These are phyloP conservation scores for Dothideomycetes sp. DNA, from an alignment of 2,329 filamentous ascomycete genomes.

Conservation along the genomic window DNA sequence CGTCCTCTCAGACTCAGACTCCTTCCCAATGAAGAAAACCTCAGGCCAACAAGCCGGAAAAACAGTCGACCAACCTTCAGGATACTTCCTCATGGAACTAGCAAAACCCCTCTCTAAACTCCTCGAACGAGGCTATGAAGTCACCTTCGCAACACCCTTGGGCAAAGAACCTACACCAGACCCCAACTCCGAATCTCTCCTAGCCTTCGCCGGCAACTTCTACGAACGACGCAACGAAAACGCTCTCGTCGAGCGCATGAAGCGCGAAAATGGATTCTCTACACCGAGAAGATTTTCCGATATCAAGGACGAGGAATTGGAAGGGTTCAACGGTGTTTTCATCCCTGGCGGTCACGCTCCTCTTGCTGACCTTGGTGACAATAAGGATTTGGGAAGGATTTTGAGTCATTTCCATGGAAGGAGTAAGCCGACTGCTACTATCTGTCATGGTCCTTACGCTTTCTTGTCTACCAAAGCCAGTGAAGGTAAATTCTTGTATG, in stretches of 20 bases:
- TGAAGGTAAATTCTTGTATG: slow-evolving; percentile 33
- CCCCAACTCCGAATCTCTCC: slow-evolving; percentile 33
- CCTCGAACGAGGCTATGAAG: slow-evolving; percentile 32
- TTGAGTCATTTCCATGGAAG: slow-evolving; percentile 32
- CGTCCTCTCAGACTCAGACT: slow-evolving; percentile 35
- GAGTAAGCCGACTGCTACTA: slow-evolving; percentile 36
- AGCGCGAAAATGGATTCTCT: slow-evolving; percentile 35
- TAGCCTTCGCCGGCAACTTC: slow-evolving; percentile 39
- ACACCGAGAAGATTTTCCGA: slow-evolving; percentile 30
- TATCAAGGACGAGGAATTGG: slow-evolving; percentile 33
- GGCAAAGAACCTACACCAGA: slow-evolving; percentile 35
- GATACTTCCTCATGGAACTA: slow-evolving; percentile 33
- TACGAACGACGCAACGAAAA: slow-evolving; percentile 35
- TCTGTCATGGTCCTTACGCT: slow-evolving; percentile 41
- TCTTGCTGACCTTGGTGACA: slow-evolving; percentile 33
- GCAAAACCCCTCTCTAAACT: slow-evolving; percentile 31
- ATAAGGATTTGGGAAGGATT: slow-evolving; percentile 36
- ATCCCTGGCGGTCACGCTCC: slow-evolving; percentile 40
- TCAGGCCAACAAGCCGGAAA: slow-evolving; percentile 19
- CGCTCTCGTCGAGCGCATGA: slow-evolving; percentile 37
- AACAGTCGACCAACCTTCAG: slow-evolving; percentile 24
- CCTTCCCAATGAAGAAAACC: slow-evolving; percentile 30
- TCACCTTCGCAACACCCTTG: slow-evolving; percentile 38
- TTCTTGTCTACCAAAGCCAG: slow-evolving; percentile 34
- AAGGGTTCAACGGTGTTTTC: slow-evolving; percentile 33